A percentile compares a stretch with the other conserved stretches of the same genome.
Conservation (phyloP, 2,329 filamentous ascomycete genomes). For the Teratosphaeria epicoccoides region DNA sequence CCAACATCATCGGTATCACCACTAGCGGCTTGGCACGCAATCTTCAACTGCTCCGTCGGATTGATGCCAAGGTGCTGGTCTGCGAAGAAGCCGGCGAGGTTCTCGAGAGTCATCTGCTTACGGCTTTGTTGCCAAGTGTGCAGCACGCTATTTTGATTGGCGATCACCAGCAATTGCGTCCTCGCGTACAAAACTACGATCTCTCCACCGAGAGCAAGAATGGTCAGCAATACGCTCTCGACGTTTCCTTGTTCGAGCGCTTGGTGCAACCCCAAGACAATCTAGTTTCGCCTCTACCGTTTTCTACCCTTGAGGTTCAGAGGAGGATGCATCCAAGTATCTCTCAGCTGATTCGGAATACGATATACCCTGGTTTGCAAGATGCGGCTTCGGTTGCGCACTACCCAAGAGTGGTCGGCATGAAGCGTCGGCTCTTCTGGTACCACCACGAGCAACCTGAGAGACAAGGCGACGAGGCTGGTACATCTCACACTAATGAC, state of each 20-base stretch:
- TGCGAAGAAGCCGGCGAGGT: constrained; percentile 62
- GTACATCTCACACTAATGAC: constrained; percentile 41
- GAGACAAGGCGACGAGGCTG: constrained; percentile 18
- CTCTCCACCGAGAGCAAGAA: constrained; percentile 40
- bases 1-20: constrained; percentile 48
- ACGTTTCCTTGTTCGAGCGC: constrained; percentile 52
- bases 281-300: constrained; percentile 22
- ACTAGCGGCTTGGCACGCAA: constrained; percentile 49
- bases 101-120: constrained; percentile 52
- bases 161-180: constrained; percentile 52
- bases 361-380: constrained; percentile 46
- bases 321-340: constrained; percentile 56
- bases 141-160: constrained; percentile 55
- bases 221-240: constrained; percentile 44
- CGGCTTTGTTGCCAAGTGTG: constrained; percentile 47
- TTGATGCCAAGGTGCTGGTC: constrained; percentile 48
- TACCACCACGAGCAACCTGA: constrained; percentile 47
- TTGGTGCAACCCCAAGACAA: constrained; percentile 31
- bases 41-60: constrained; percentile 37
- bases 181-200: constrained; percentile 45
- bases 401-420: constrained; percentile 43
- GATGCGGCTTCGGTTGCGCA: constrained; percentile 35
- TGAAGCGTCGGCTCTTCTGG: constrained; percentile 48
- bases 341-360: constrained; percentile 45
- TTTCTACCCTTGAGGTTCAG: constrained; percentile 44